These are phyloP conservation scores for Pythium brachiatum DNA, from an alignment of 352 stramenopile species.

Conservation along the genomic window DNA sequence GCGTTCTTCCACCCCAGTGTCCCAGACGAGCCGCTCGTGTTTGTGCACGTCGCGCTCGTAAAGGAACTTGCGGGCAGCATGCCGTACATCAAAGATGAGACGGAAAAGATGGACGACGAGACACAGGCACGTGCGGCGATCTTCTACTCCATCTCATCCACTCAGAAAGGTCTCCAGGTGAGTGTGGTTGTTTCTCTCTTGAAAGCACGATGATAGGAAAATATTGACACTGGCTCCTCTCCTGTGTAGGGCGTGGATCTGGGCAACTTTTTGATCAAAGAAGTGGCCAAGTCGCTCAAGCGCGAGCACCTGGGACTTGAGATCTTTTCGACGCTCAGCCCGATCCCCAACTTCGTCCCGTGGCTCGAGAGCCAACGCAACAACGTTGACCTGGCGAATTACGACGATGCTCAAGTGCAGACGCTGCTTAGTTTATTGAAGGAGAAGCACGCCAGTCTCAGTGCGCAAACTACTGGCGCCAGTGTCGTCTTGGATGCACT, in stretches of 20 bases:
- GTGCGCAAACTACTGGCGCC: conserved; percentile 2
- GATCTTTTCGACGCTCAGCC: conserved; percentile 94
- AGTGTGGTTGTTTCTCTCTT: neutral
- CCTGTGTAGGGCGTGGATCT: conserved; percentile 87
- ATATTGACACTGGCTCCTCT: neutral
- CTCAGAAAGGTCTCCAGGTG: conserved; percentile 87
- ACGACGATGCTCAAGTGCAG: conserved; percentile 25
- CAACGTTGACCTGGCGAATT: conserved; percentile 27
- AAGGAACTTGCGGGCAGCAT: conserved; percentile 89
- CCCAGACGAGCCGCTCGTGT: conserved; percentile 91
- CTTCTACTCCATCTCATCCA: conserved; percentile 97
- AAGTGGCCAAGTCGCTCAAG: conserved; percentile 86
- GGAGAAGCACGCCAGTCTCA: conserved; percentile 1
- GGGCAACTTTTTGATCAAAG: conserved; percentile 96
- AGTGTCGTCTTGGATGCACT: conserved; percentile 39
- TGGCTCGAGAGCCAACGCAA: conserved; percentile 89
- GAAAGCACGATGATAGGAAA: too few relatives aligned
- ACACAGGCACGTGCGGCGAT: conserved; percentile 77
- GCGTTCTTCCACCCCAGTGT: conserved; percentile 94
- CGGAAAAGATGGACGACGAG: conserved; percentile 57
- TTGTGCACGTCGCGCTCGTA: conserved; percentile 94
- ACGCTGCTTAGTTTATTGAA: neutral
- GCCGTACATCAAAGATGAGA: conserved; percentile 86
- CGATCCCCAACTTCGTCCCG: conserved; percentile 90
- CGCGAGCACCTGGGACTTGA: conserved; percentile 61